Evolutionary conservation across 345 rosid genomes (phyloP), one percentile per base, ranked within the genome.

Genomic region (Brassica carinata): DNA sequence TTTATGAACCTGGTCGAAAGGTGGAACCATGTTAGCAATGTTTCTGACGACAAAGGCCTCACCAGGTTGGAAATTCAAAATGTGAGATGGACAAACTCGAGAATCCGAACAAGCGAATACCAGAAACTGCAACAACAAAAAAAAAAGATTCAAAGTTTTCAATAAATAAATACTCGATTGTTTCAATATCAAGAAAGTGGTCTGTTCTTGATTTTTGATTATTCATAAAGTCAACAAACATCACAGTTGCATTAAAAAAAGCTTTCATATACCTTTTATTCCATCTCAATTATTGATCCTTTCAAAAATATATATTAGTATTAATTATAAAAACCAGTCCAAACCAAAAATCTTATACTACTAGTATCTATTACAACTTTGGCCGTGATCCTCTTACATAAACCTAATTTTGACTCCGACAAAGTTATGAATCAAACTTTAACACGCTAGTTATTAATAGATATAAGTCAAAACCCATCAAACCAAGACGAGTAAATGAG

Each of bases 71-170:
- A 93, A 86, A 70, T 90, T 89, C 78, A 93, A 85, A 26, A 93
- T 86, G 73, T 93, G 99, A 1, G 98, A 93, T 40, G 99, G 98
- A 77, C 98, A 92, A 4, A 95, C 99, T 66, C 99, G 79, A 5
- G 99, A 95, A 79, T 95, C 98, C 8, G 98, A 89, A 89, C 99
- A 95, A 1, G 98, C 97, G 72, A 95, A 92, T 51, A 93, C 91
- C 94, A 95, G 87, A 72, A 78, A 95, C 99, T 95, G 94, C 85
- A 79, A 31, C 6, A 33, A 33, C 6, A 6, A 33, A 10, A 26
- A 2, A 1, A 11, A 18, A 29, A 13, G 0, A 1, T 31, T 58
- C 18, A 69, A 58, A 27, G 13, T 31, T 33, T 9, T 69, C 11
- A 43, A 48, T 48, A 53, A 61, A 33, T 33, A 36, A 18, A 7